Evolutionary conservation across 257 asterid species (phyloP), one percentile per base, ranked within the genome.

Genomic region (Solanum appendiculatum): DNA sequence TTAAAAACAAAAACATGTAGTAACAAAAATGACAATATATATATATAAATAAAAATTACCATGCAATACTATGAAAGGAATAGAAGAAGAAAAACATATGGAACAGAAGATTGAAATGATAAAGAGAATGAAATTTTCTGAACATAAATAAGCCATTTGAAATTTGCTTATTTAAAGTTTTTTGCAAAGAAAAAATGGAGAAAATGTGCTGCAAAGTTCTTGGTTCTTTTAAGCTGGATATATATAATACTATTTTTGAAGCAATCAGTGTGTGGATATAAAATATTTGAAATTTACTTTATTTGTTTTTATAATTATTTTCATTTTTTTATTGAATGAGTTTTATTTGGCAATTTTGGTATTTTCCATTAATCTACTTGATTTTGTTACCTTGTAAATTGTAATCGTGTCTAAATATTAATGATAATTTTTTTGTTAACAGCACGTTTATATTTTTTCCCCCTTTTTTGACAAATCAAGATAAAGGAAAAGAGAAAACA

Each of bases 41-140:
- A 10, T 13, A 29, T 7, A 13, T 3, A 31, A 37, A 15, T 12
- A 10, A 5, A 29, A 3, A 7, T 36, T 84, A 90, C 92, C 92
- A 70, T 90, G 91, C 63, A 90, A 82, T 40, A 90, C 6, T n/a
- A 90, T 88, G 89, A 90, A 88, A 56, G 91, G 91, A 25, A 64
- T 27, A 54, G 90, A 83, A 44, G 87, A 82, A 6, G 89, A 84
- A 37, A 78, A 54, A 14, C 63, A 39, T 29, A 86, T 54, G 39
- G 44, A 70, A 44, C 39, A 78, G n/a, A 86, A 81, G 85, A 31
- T 20, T 27, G n/a, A 77, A 46, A 36, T 11, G 66, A 66, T 9
- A 77, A 77, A 63, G 14, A 86, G n/a, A 25, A 77, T 63, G 40
- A 85, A 37, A 42, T 48, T 37, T 85, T 37, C 4, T 68, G 83